A percentile compares a stretch with the other conserved stretches of the same genome.
Evolutionary conservation across 331 rosid species (phyloP).

Genomic region (Saraca asoca): DNA sequence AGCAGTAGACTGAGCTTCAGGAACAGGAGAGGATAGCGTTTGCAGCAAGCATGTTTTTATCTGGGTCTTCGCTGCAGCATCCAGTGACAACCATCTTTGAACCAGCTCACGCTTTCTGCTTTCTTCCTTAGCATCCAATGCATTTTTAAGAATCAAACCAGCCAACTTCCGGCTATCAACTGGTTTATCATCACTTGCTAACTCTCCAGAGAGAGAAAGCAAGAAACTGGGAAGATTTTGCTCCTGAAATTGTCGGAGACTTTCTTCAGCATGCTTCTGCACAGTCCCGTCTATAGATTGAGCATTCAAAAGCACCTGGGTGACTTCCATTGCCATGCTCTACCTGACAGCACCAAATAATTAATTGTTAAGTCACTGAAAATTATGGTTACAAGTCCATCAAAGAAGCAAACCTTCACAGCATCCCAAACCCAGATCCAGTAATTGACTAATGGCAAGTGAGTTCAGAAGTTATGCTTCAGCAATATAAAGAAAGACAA

Average conservation of each 20-base stretch:
- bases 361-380: slow-evolving; percentile 2
- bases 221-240: slow-evolving; percentile 79
- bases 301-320: slow-evolving; percentile 77
- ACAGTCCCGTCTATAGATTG: slow-evolving; percentile 73
- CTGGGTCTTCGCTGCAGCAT: slow-evolving; percentile 57
- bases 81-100: slow-evolving; percentile 81
- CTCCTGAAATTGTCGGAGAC: slow-evolving; percentile 80
- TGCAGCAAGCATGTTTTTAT: slow-evolving; percentile 66
- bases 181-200: slow-evolving; percentile 82
- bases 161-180: slow-evolving; percentile 83
- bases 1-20: slow-evolving; percentile 77
- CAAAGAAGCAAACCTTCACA: slow-evolving; percentile 21
- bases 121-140: slow-evolving; percentile 85
- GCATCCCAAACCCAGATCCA: slow-evolving; percentile 23
- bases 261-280: slow-evolving; percentile 82
- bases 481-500: background rate
- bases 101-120: slow-evolving; percentile 72
- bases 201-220: slow-evolving; percentile 75
- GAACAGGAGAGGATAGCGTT: slow-evolving; percentile 62
- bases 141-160: slow-evolving; percentile 80
- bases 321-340: slow-evolving; percentile 75
- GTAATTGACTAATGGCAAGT: slow-evolving; percentile 4
- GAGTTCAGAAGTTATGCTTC: background rate
- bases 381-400: background rate
- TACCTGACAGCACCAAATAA: slow-evolving; percentile 40